Conservation (phyloP, 768 basidiomycete species). For the Collybiopsis confluens region DNA sequence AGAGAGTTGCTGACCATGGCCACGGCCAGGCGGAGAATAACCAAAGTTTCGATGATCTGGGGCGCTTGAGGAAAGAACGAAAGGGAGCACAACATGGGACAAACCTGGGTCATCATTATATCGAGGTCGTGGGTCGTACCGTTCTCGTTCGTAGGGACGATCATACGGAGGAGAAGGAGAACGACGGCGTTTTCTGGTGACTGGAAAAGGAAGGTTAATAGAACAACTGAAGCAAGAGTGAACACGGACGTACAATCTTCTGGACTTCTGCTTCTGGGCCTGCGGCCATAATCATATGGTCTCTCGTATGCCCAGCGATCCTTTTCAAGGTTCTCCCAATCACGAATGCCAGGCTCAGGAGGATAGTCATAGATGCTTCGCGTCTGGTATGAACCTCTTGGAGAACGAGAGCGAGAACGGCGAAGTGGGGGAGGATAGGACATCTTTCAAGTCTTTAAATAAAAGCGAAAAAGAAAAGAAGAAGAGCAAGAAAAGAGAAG, state of each 20-base stretch:
- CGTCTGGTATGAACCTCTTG: constrained; percentile 52
- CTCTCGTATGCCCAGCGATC: constrained; percentile 65
- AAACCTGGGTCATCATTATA: constrained; percentile 82
- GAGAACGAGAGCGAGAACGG: constrained; percentile 83
- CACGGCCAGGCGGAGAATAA: constrained; percentile 61
- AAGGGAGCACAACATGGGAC: constrained; percentile 14
- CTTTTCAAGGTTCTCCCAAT: constrained; percentile 72
- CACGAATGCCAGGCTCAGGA: constrained; percentile 52
- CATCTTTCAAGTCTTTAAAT: constrained; percentile 54
- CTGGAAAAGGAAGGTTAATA: too few species aligned
- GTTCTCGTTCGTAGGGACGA: constrained; percentile 78
- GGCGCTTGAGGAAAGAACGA: constrained; percentile 13
- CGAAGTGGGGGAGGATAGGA: constrained; percentile 74
- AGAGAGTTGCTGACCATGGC: constrained; percentile 45
- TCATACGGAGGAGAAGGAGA: constrained; percentile 82
- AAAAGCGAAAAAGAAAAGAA: constrained; percentile 35
- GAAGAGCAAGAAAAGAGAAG: constrained; percentile 51
- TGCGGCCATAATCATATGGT: constrained; percentile 69
- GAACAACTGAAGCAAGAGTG: too few species aligned
- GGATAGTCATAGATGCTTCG: constrained; percentile 57
- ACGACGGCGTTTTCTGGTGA: constrained; percentile 73
- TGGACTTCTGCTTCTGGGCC: constrained; percentile 77
- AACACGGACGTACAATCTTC: constrained; percentile 67
- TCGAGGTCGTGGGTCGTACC: constrained; percentile 79
- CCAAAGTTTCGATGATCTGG: constrained; percentile 64